Conservation (phyloP, 805 yeast species). For the Barnettozyma wickerhamii region DNA sequence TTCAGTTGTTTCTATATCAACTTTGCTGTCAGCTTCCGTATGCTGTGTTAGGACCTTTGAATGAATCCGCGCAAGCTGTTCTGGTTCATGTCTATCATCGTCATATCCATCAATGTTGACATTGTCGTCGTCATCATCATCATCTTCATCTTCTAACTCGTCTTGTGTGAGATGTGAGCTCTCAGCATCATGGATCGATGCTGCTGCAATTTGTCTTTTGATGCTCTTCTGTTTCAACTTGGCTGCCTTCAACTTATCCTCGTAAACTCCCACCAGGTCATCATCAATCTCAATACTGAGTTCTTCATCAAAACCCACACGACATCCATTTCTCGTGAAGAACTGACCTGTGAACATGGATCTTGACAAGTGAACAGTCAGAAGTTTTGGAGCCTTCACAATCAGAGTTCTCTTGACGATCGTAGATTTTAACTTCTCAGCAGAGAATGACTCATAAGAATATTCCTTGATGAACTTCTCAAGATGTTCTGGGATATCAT, state of each 20-base stretch:
- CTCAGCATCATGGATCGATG: slow-evolving; percentile 1
- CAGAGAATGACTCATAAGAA: slow-evolving; percentile 37
- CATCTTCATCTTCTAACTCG: slow-evolving; percentile 17
- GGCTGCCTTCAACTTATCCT: slow-evolving; percentile 22
- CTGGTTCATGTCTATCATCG: slow-evolving; percentile 23
- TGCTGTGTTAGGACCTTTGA: slow-evolving; percentile 23
- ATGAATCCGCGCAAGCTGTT: slow-evolving; percentile 19
- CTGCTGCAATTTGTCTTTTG: slow-evolving; percentile 1
- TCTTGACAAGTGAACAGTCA: slow-evolving; percentile 82
- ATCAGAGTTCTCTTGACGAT: slow-evolving; percentile 64
- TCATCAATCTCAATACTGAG: slow-evolving; percentile 46
- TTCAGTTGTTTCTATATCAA: slow-evolving; percentile 1
- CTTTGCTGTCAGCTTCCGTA: slow-evolving; percentile 17
- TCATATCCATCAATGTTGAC: slow-evolving; percentile 41
- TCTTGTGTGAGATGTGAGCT: slow-evolving; percentile 2
- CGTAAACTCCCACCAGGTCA: slow-evolving; percentile 25
- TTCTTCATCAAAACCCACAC: slow-evolving; percentile 58
- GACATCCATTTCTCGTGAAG: slow-evolving; percentile 70
- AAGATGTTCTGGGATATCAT: slow-evolving; percentile 52
- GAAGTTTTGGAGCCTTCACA: slow-evolving; percentile 61
- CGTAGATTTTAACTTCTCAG: slow-evolving; percentile 50
- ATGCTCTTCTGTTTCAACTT: slow-evolving; percentile 22
- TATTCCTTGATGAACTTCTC: slow-evolving; percentile 45
- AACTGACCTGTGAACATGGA: slow-evolving; percentile 69
- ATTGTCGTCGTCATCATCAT: slow-evolving; percentile 46